Evolutionary conservation across 2,329 filamentous ascomycete species (phyloP).

Genomic region (Raffaelea ambrosiae): DNA sequence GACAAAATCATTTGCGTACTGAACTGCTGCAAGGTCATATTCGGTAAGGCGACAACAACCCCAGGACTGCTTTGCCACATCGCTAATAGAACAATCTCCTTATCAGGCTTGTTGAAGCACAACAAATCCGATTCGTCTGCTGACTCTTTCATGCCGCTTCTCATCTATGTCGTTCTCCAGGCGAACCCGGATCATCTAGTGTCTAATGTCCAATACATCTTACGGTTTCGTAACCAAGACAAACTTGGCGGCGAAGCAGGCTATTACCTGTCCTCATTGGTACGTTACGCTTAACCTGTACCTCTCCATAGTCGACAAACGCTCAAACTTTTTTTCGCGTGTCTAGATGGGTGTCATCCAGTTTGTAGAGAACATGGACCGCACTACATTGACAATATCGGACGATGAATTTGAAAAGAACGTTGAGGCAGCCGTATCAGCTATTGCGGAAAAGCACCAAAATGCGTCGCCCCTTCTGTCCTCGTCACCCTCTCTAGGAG

Average conservation of each 20-base stretch:
- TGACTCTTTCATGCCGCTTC: conserved; percentile 87
- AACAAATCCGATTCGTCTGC: conserved; percentile 90
- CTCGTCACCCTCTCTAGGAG: conserved; percentile 33
- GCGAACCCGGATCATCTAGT: conserved; percentile 93
- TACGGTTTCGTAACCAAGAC: conserved; percentile 94
- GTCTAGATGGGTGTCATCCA: conserved; percentile 92
- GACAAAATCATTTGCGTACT: conserved; percentile 98
- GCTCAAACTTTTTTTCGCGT: too few relatives aligned
- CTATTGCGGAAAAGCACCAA: conserved; percentile 85
- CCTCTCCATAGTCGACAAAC: too few relatives aligned
- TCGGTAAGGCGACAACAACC: conserved; percentile 54
- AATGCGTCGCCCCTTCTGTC: conserved; percentile 35
- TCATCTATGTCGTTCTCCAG: conserved; percentile 93
- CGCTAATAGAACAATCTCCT: too few relatives aligned
- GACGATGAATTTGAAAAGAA: conserved; percentile 94
- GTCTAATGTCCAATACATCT: conserved; percentile 96
- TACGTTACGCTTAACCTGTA: too few relatives aligned
- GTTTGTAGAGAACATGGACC: conserved; percentile 93
- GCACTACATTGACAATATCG: conserved; percentile 83
- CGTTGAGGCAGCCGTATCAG: conserved; percentile 92
- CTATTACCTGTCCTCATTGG: conserved; percentile 92
- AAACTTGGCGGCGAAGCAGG: conserved; percentile 96
- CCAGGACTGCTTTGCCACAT: too few relatives aligned
- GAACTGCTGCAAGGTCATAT: conserved; percentile 99
- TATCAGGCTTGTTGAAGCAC: conserved; percentile 74